These are phyloP conservation scores for Alternaria brassicae DNA, from an alignment of 2,329 filamentous ascomycete species.

Conservation along the genomic window DNA sequence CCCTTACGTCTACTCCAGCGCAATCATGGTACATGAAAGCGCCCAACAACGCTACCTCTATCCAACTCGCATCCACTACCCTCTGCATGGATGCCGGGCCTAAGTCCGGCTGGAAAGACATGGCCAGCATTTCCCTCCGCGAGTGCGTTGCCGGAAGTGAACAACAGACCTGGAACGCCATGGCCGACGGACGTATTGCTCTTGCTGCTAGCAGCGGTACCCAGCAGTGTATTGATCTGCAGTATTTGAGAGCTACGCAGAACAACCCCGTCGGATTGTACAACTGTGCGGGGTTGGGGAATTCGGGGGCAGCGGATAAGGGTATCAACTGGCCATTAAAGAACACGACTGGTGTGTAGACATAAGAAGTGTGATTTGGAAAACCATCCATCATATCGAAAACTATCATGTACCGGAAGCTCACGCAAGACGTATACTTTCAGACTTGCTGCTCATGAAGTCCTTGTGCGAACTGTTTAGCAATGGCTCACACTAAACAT, in stretches of 20 bases:
- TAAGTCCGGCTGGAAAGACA: conserved; percentile 44
- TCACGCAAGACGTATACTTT: background rate
- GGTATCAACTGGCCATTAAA: conserved; percentile 45
- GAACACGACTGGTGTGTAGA: conserved; percentile 24
- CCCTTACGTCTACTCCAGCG: conserved; percentile 27
- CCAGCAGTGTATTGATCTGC: conserved; percentile 40
- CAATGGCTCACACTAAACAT: background rate
- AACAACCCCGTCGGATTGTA: conserved; percentile 47
- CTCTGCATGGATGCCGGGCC: conserved; percentile 43
- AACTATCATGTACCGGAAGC: background rate
- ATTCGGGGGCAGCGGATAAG: conserved; percentile 42
- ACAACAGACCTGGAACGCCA: conserved; percentile 37
- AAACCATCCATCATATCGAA: background rate
- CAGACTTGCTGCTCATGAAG: background rate
- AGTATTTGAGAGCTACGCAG: conserved; percentile 39
- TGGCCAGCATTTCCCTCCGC: conserved; percentile 37
- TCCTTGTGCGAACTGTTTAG: background rate
- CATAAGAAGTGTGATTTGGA: background rate
- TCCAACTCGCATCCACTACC: conserved; percentile 36
- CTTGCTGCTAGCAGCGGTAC: conserved; percentile 7
- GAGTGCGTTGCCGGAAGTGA: conserved; percentile 31
- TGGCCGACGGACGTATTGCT: conserved; percentile 41
- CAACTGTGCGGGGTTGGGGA: conserved; percentile 38
- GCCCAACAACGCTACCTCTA: conserved; percentile 27
- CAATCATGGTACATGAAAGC: conserved; percentile 42